Conservation (phyloP, 1,139 yeast genomes). For the Saccharomycopsis phalli region DNA sequence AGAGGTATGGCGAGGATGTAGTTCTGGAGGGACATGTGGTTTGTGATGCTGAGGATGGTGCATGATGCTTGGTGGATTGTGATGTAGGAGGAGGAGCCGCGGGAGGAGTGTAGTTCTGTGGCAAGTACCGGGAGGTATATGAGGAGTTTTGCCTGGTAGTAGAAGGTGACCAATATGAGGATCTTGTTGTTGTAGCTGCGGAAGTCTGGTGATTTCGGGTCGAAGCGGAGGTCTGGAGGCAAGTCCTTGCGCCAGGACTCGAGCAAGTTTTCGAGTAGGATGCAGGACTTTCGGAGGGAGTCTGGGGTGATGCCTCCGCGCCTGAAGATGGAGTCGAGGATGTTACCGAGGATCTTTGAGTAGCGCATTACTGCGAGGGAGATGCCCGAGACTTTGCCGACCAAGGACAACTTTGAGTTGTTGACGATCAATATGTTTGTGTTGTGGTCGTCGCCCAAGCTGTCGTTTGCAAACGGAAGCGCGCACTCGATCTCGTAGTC, state of each 20-base stretch:
- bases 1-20: slow-evolving; percentile 57
- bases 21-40: slow-evolving; percentile 37
- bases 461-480: slow-evolving; percentile 61
- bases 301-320: slow-evolving; percentile 32
- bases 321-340: slow-evolving; percentile 58
- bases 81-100: slow-evolving; percentile 49
- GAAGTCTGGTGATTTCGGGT: slow-evolving; percentile 36
- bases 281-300: slow-evolving; percentile 30
- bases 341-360: slow-evolving; percentile 64
- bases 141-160: slow-evolving; percentile 72
- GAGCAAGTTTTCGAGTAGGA: slow-evolving; percentile 56
- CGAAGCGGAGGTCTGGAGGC: slow-evolving; percentile 54
- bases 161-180: slow-evolving; percentile 52
- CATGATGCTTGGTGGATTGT: slow-evolving; percentile 71
- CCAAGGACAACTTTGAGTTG: slow-evolving; percentile 48
- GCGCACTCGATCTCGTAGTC: slow-evolving; percentile 85
- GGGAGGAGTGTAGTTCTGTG: slow-evolving; percentile 29
- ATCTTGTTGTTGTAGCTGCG: slow-evolving; percentile 37
- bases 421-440: slow-evolving; percentile 51
- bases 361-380: slow-evolving; percentile 62
- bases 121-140: slow-evolving; percentile 73
- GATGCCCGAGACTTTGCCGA: slow-evolving; percentile 58
- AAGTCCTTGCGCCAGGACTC: slow-evolving; percentile 76
- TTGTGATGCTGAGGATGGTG: slow-evolving; percentile 52
- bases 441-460: slow-evolving; percentile 34